phyloP scores from a whole-genome alignment of 2,329 filamentous ascomycete genomes.

The Mariannaea sp. region DNA sequence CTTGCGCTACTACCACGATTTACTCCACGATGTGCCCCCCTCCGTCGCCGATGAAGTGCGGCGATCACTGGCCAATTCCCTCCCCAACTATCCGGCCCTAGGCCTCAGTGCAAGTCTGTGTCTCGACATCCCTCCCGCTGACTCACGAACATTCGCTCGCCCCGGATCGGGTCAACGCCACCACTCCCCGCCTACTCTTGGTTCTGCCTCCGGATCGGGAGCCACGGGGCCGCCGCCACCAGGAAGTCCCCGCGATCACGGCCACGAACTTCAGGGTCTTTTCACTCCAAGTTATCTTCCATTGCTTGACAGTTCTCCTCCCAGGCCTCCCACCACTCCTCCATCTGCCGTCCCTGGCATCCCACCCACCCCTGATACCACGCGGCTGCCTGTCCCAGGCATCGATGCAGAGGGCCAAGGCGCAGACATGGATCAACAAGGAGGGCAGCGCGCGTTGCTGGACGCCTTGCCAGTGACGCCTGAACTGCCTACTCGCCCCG shows the following conservation, averaged over 20 bases:
- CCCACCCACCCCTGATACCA: conserved; percentile 23
- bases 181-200: conserved; percentile 37
- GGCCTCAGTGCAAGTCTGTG: conserved; percentile 41
- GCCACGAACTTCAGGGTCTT: conserved; percentile 64
- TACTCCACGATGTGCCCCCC: conserved; percentile 54
- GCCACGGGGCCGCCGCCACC: conserved; percentile 42
- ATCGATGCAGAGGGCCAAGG: conserved; percentile 32
- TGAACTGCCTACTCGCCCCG: conserved; percentile 39
- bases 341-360: conserved; percentile 26
- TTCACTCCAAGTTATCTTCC: conserved; percentile 68
- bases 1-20: conserved; percentile 55
- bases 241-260: conserved; percentile 57
- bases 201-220: conserved; percentile 37
- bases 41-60: conserved; percentile 53
- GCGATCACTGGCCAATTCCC: conserved; percentile 51
- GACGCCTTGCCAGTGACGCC: conserved; percentile 24
- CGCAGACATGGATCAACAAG: conserved; percentile 31
- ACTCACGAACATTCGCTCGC: conserved; percentile 42
- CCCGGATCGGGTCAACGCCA: conserved; percentile 41
- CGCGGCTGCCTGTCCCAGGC: conserved; percentile 37
- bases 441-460: conserved; percentile 21
- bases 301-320: conserved; percentile 56
- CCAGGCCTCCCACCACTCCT: conserved; percentile 30
- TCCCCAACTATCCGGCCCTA: conserved; percentile 51
- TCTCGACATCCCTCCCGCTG: conserved; percentile 42